These are phyloP conservation scores for Metschnikowia henanensis DNA, from an alignment of 805 yeast species.

Conservation along the genomic window DNA sequence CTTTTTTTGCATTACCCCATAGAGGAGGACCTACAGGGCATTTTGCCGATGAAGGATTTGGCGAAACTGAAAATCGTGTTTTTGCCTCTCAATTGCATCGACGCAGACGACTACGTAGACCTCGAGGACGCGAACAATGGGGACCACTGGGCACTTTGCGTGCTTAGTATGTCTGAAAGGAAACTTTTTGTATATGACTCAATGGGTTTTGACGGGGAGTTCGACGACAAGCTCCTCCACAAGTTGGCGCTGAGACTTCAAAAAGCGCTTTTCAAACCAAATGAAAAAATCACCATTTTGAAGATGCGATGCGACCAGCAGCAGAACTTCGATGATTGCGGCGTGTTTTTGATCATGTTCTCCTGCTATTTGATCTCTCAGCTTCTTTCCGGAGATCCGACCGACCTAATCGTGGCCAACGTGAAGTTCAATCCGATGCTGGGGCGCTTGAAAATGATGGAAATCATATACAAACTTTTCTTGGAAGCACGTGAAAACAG, in stretches of 20 bases:
- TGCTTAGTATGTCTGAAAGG: slow-evolving; percentile 49
- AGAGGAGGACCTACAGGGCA: slow-evolving; percentile 37
- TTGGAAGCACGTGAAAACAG: background rate
- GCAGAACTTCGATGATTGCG: slow-evolving; percentile 66
- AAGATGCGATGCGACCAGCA: slow-evolving; percentile 55
- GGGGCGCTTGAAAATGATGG: slow-evolving; percentile 16
- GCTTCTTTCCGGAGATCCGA: slow-evolving; percentile 26
- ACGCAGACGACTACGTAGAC: slow-evolving; percentile 33
- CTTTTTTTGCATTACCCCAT: slow-evolving; percentile 51
- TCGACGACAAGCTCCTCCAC: slow-evolving; percentile 28
- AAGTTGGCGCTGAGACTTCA: slow-evolving; percentile 25
- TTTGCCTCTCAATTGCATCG: slow-evolving; percentile 67
- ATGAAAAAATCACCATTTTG: slow-evolving; percentile 26
- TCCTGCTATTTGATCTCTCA: slow-evolving; percentile 32
- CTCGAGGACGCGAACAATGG: slow-evolving; percentile 63
- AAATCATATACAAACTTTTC: slow-evolving; percentile 9
- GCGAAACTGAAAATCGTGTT: slow-evolving; percentile 49
- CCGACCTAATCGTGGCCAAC: slow-evolving; percentile 40
- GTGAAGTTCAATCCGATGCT: slow-evolving; percentile 47
- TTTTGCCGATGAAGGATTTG: slow-evolving; percentile 35
- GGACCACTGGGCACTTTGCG: slow-evolving; percentile 72
- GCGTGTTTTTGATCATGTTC: slow-evolving; percentile 44
- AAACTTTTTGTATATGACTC: slow-evolving; percentile 61
- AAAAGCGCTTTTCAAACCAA: slow-evolving; percentile 22
- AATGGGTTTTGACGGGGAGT: slow-evolving; percentile 39